Base-by-base conservation (phyloP, 345 rosid species). In the Microthlaspi erraticum region DNA sequence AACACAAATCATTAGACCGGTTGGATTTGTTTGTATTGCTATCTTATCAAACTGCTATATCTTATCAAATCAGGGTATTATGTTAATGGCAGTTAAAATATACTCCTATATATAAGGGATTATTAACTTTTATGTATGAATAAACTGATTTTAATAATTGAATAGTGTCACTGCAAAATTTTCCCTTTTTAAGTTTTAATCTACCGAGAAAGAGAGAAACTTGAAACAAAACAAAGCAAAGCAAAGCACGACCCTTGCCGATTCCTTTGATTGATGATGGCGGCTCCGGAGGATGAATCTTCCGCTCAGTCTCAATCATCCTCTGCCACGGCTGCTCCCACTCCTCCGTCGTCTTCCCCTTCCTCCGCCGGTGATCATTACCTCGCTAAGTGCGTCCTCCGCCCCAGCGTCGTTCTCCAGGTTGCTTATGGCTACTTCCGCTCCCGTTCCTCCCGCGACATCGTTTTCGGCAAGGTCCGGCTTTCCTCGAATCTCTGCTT, bases 231-330 rank as follows among this genome's bases (percentile, higher is more conserved):
- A 26, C 29, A 60, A 36, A 32, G 19, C 29, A 26, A 26, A 26
- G 4, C 29, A 60, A 36, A 32, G 19, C 8, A 66, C 67, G 37
- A 37, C 20, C 61, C 31, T n/a, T 51, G 39, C 73, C 62, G 73
- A 29, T 14, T 49, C 29, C 12, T 20, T 23, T 17, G 43, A 38
- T 45, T 56, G 41, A 32, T 45, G 55, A 89, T 94, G 97, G 99
- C 96, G 71, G 95, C 93, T 61, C 79, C 97, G 26, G 96, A 89
- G 88, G 99, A 94, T 72, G 97, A 89, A 81, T 88, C 90, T 63
- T 87, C 96, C 19, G 81, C 83, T 54, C 90, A 92, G 73, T 78
- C 89, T 59, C 81, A 86, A 75, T 80, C 97, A 11, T 71, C 87
- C 1, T 76, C 82, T 14, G 77, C 81, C 46, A 73, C 93, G 11